phyloP scores from a whole-genome alignment of 192 early-diverging fungal genomes.

The Diversispora eburnea region DNA sequence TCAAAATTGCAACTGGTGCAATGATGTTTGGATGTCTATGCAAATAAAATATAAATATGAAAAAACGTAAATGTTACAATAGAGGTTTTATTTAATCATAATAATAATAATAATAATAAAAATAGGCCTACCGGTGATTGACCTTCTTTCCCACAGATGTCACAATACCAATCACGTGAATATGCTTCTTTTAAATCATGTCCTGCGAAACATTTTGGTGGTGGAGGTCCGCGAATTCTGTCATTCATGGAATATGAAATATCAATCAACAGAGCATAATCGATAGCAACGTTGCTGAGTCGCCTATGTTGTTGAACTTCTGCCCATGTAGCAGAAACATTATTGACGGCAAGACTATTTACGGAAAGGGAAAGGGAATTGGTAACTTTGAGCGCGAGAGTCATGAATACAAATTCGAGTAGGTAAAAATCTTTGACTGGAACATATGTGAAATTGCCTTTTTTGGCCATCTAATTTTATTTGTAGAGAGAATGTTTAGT shows the following conservation, averaged over 20 bases:
- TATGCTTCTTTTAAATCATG: slow-evolving; percentile 14
- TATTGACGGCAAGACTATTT: not conserved
- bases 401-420: slow-evolving; percentile 17
- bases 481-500: not conserved
- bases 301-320: slow-evolving; percentile 7
- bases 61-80: no score
- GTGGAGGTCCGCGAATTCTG: not conserved
- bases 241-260: slow-evolving; percentile 10
- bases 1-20: slow-evolving; percentile 11
- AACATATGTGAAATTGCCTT: not conserved
- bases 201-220: slow-evolving; percentile 14
- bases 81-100: no score
- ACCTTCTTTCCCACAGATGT: not conserved
- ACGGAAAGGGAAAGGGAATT: slow-evolving; percentile 1
- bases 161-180: not conserved
- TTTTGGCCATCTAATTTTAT: slow-evolving; percentile 8
- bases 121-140: no score
- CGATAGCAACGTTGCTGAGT: slow-evolving; percentile 17
- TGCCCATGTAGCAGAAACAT: slow-evolving; percentile 17
- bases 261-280: slow-evolving; percentile 15
- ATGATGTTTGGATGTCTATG: slow-evolving; percentile 13
- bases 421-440: slow-evolving; percentile 18
- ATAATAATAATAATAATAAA: no score
- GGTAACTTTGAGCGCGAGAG: slow-evolving; percentile 3
- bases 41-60: no score